Conservation (phyloP, 202 grass and related monocot species). For the Carex arenaria region DNA sequence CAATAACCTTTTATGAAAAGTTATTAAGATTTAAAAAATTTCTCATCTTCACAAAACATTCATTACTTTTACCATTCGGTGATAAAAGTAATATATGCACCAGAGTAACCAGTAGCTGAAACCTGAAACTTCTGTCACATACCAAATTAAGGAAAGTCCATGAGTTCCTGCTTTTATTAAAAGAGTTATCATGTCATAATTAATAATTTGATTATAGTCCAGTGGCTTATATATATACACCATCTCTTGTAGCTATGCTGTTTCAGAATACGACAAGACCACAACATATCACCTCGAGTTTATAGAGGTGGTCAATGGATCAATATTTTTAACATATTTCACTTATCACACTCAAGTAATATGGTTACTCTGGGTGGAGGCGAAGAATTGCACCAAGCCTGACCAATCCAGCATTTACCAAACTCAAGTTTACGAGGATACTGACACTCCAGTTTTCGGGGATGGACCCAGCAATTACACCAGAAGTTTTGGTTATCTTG, state of each 20-base stretch:
- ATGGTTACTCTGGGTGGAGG: not conserved
- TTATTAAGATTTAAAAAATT: too few species aligned
- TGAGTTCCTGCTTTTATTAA: not conserved
- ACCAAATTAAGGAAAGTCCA: not conserved
- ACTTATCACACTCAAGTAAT: not conserved
- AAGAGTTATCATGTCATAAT: not conserved
- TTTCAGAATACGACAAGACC: not conserved
- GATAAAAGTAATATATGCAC: not conserved
- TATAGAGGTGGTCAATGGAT: not conserved
- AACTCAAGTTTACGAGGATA: not conserved
- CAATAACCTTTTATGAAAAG: not conserved
- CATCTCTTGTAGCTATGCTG: not conserved
- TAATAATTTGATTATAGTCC: not conserved
- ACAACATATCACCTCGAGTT: not conserved
- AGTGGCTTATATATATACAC: not conserved
- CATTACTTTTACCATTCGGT: too few species aligned
- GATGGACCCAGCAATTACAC: not conserved
- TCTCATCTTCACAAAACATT: too few species aligned
- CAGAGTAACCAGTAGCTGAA: not conserved
- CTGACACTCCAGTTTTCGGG: not conserved
- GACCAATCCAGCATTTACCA: not conserved
- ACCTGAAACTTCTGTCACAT: not conserved
- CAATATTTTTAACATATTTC: not conserved
- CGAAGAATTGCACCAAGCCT: not conserved
- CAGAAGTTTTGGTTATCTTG: not conserved